Base-by-base conservation (phyloP, 2,329 filamentous ascomycete species). In the Fusarium circinatum region DNA sequence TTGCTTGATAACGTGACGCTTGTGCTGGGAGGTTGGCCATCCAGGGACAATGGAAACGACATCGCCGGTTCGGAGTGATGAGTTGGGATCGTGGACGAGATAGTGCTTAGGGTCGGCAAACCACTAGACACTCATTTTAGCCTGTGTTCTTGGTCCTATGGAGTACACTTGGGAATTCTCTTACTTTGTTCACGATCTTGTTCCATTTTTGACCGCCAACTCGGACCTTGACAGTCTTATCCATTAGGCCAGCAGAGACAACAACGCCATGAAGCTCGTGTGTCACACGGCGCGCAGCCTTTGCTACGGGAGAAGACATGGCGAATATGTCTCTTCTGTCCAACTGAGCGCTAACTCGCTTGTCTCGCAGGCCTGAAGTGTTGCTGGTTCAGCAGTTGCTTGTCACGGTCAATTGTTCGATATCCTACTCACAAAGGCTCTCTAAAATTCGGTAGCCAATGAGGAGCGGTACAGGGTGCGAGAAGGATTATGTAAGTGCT, bases 31-130 rank as follows among this genome's bases (percentile, higher is more conserved):
- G 12, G 89, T 89, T 59, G 89, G 89, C 87, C 88, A 91, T 64
- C 91, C 91, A 10, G 90, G 87, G 13, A 86, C 85, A 76, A 96
- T 93, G 71, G 90, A 87, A 34, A 96, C 89, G 7, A 96, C 89
- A 81, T 96, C 94, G 79, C 94, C 94, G 57, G 89, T 88, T 65
- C 91, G 88, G 42, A 95, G 87, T 32, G 92, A 94, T 75, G 90
- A 89, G 81, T 89, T 90, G 34, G 94, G 94, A 82, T 96, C 94
- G 85, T 94, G 92, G 42, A 95, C 93, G 36, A 96, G 89, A 80
- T 92, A 88, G 74, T 90, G 88, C 73, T 87, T 85, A 28, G 89
- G 88, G 49, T 88, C 84, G 78, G 91, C 88, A 82, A 93, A 95
- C 84, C 80, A 84, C 83, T 84, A 88, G 36, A 52, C 24, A 41